Percentiles rank a stretch among this genome's conserved stretches.
Conservation (phyloP, 306 rosid species). For the Albizia julibrissin region DNA sequence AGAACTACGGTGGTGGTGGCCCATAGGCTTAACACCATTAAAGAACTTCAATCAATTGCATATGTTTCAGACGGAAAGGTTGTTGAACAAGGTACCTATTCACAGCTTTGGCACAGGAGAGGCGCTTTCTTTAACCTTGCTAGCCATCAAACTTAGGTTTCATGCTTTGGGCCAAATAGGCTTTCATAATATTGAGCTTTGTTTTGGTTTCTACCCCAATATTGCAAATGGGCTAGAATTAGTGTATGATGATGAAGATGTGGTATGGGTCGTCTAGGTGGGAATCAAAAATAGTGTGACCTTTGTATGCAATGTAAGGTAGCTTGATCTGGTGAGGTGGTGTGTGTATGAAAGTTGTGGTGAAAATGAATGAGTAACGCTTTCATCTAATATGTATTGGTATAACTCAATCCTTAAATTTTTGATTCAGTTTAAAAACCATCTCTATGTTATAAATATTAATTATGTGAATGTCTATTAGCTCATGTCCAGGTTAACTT, state of each 20-base stretch:
- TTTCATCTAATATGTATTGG: too few species aligned
- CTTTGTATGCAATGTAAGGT: not conserved
- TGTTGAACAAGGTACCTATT: conserved; percentile 60
- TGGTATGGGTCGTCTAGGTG: not conserved
- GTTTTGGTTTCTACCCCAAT: not conserved
- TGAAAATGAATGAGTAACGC: too few species aligned
- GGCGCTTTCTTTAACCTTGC: conserved; percentile 64
- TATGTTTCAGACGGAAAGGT: conserved; percentile 65
- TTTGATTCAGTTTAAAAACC: too few species aligned
- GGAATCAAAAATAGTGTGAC: too few species aligned
- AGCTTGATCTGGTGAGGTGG: not conserved
- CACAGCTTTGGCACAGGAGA: conserved; percentile 53
- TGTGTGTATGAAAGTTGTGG: too few species aligned
- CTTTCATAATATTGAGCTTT: not conserved
- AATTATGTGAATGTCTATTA: too few species aligned
- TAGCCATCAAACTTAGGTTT: conserved; percentile 36
- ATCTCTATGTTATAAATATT: too few species aligned
- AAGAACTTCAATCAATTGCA: conserved; percentile 57
- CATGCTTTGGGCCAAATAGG: not conserved
- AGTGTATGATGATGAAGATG: not conserved
- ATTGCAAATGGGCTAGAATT: not conserved
- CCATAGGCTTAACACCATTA: conserved; percentile 51
- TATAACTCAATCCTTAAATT: too few species aligned
- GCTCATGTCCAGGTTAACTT: too few species aligned
- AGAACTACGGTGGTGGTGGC: conserved; percentile 56